Evolutionary conservation across 331 rosid genomes (phyloP).

Genomic region (Malus hybrid): DNA sequence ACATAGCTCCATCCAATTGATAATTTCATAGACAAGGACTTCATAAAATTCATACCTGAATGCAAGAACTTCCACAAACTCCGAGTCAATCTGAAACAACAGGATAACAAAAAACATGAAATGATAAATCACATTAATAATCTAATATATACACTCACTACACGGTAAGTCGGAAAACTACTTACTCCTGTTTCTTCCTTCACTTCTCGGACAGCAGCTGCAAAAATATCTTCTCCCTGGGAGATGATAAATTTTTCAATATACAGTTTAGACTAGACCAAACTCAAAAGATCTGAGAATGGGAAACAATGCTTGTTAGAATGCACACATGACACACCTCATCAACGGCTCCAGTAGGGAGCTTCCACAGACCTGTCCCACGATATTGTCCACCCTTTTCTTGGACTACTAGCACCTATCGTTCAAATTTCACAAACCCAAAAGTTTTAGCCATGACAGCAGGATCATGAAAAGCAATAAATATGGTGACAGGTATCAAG

Average conservation of each 20-base stretch:
- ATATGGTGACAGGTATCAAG: neutral
- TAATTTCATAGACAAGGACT: neutral
- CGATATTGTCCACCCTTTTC: slow-evolving; percentile 56
- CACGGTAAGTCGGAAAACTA: neutral
- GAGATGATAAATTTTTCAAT: slow-evolving; percentile 3
- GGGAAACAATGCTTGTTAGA: neutral
- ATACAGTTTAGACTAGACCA: neutral
- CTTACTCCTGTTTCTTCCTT: slow-evolving; percentile 93
- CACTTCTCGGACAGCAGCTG: slow-evolving; percentile 76
- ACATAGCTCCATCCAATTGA: neutral
- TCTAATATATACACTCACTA: neutral
- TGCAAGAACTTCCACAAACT: slow-evolving; percentile 64
- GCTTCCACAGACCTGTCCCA: slow-evolving; percentile 69
- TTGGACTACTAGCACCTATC: slow-evolving; percentile 71
- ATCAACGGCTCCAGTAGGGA: slow-evolving; percentile 78
- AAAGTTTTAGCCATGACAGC: neutral
- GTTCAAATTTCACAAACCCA: neutral
- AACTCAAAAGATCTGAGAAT: neutral
- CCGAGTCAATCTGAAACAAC: slow-evolving; percentile 66
- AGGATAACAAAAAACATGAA: slow-evolving; percentile 3
- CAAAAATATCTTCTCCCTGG: slow-evolving; percentile 76
- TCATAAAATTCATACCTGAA: slow-evolving; percentile 41
- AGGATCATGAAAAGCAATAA: neutral
- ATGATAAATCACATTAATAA: neutral
- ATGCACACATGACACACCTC: slow-evolving; percentile 37